These are phyloP conservation scores for Cubamyces lactineus DNA, from an alignment of 768 basidiomycete species.

Conservation along the genomic window DNA sequence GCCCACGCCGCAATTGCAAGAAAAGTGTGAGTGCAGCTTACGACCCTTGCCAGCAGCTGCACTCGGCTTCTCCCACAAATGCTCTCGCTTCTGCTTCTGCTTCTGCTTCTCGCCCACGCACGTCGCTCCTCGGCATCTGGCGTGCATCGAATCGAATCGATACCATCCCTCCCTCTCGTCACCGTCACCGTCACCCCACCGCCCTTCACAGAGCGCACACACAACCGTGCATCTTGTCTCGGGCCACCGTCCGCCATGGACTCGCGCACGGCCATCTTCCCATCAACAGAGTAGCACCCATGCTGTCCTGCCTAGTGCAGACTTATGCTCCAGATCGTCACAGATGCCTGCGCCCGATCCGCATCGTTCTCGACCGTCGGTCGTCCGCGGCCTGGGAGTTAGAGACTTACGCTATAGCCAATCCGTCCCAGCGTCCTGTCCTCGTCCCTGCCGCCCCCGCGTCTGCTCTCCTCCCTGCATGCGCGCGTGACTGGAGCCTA, in stretches of 20 bases:
- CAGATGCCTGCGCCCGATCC: slow-evolving; percentile 2
- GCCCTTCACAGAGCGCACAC: neutral
- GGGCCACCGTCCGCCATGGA: neutral
- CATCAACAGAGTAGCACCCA: no score
- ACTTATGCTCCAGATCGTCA: neutral
- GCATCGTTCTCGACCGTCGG: neutral
- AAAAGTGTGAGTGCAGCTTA: no score
- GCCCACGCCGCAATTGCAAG: no score
- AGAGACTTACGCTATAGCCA: neutral
- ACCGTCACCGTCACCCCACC: neutral
- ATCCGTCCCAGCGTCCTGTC: neutral
- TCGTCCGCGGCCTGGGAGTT: neutral
- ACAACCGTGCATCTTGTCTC: neutral
- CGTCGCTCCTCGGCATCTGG: no score
- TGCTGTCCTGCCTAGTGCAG: no score
- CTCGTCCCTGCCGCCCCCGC: neutral
- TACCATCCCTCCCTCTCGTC: neutral
- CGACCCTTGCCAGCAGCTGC: no score
- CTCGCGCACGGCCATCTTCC: no score
- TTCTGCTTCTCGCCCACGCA: neutral
- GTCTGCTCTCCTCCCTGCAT: neutral
- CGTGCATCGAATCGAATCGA: no score
- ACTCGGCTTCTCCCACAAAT: no score
- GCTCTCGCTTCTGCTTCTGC: neutral
- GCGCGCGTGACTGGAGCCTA: neutral